phyloP scores from a whole-genome alignment of 139 green algal species.

The Diplosphaera chodatii region DNA sequence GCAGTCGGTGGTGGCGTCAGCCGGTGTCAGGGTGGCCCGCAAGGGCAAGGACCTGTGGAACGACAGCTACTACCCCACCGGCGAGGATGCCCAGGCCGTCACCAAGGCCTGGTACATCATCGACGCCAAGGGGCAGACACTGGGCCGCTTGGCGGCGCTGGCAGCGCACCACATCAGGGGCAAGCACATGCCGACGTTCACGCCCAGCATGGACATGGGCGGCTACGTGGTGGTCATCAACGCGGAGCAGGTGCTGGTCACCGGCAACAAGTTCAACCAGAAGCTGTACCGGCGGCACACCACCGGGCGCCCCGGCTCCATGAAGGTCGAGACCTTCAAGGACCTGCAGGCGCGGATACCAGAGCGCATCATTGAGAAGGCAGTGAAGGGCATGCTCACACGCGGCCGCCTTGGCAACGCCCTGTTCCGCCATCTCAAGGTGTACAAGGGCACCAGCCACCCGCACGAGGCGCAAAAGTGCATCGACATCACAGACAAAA shows the following conservation, averaged over 20 bases:
- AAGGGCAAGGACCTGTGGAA: slow-evolving; percentile 76
- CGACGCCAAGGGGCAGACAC: slow-evolving; percentile 87
- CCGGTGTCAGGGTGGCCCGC: not conserved
- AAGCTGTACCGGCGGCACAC: slow-evolving; percentile 92
- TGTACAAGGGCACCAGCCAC: slow-evolving; percentile 83
- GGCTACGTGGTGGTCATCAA: slow-evolving; percentile 95
- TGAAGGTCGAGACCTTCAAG: slow-evolving; percentile 71
- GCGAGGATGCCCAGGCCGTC: slow-evolving; percentile 60
- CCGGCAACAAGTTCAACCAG: slow-evolving; percentile 78
- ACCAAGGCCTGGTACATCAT: slow-evolving; percentile 92
- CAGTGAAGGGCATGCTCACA: slow-evolving; percentile 97
- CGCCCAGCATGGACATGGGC: slow-evolving; percentile 94
- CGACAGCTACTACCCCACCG: slow-evolving; percentile 93
- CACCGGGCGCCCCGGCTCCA: slow-evolving; percentile 71
- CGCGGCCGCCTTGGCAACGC: slow-evolving; percentile 80
- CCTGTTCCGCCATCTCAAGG: slow-evolving; percentile 93
- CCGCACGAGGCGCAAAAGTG: slow-evolving; percentile 91
- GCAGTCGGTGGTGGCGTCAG: not conserved
- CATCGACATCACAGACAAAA: slow-evolving; percentile 75
- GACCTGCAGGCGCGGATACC: slow-evolving; percentile 82
- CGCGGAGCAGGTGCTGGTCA: slow-evolving; percentile 86
- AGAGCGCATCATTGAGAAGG: slow-evolving; percentile 95
- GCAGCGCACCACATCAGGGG: slow-evolving; percentile 84
- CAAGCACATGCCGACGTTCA: slow-evolving; percentile 84
- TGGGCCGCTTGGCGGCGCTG: slow-evolving; percentile 84